These are phyloP conservation scores for Populus davidiana DNA, from an alignment of 345 rosid species.

Conservation along the genomic window DNA sequence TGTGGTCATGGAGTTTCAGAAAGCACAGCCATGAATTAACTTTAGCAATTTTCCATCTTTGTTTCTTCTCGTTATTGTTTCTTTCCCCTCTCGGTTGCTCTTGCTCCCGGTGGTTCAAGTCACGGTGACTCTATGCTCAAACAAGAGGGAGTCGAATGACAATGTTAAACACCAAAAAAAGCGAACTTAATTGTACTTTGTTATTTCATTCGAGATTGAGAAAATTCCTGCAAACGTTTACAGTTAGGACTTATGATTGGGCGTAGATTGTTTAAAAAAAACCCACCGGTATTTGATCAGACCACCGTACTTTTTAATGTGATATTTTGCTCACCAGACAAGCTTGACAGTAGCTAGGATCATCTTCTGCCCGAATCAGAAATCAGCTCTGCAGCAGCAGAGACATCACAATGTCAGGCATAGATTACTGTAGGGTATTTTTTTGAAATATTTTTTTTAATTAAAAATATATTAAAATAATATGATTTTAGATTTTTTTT, in stretches of 20 bases:
- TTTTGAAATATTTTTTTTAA: too few species aligned
- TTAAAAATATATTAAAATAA: too few species aligned
- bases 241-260: neutral
- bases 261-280: neutral
- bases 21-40: neutral
- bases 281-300: neutral
- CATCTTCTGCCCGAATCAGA: too few species aligned
- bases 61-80: too few species aligned
- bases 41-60: neutral
- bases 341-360: neutral
- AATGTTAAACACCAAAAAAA: neutral
- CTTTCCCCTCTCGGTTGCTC: neutral
- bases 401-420: too few species aligned
- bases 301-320: neutral
- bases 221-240: too few species aligned
- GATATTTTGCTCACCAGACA: neutral
- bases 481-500: too few species aligned
- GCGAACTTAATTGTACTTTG: neutral
- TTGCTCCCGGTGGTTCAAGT: neutral
- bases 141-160: neutral
- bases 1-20: slow-evolving; percentile 35
- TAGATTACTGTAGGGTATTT: too few species aligned
- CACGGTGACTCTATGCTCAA: neutral
- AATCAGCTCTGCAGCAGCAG: too few species aligned
- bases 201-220: too few species aligned